Evolutionary conservation across 2,329 filamentous ascomycete genomes (phyloP), one percentile per base, ranked within the genome.

Genomic region (Domatiomyces globalis): DNA sequence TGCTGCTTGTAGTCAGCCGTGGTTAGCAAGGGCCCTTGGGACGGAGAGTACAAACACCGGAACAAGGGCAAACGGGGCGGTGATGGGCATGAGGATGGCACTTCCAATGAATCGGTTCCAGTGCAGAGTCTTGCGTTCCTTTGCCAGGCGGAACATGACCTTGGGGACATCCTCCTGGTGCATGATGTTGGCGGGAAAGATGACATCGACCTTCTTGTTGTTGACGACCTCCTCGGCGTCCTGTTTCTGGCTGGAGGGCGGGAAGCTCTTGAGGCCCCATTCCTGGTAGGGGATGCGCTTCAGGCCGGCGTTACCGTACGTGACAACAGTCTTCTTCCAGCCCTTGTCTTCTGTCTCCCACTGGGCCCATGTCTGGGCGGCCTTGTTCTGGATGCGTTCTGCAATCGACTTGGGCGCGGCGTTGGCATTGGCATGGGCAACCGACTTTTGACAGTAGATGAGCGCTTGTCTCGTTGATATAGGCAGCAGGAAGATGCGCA

Each of bases 241-340:
- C 52, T 81, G 76, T 58, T 79, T 77, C 52, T 79, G 72, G 43
- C 81, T 87, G 60, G 94, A 73, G 19, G 89, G 83, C 45, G 92
- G 92, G 49, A 98, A 83, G 36, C 87, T 94, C 71, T 96, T 96
- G 59, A 98, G 75, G 0, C 87, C 88, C 92, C 92, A 98, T 82
- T 98, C 92, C 69, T 96, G 86, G 66, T 86, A 95, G 2, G 92
- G 86, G 62, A 98, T 94, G 56, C 87, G 80, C 61, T 86, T 82
- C 55, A 98, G 79, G 15, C 87, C 80, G 47, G 80, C 73, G 69
- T 98, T 95, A 51, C 92, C 92, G 67, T 90, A 94, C 53, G 78
- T 75, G 49, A 92, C 90, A 18, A 95, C 76, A 60, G 80, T 80
- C 64, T 84, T 87, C 73, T 95, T 87, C 92, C 92, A 96, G 50